Base-by-base conservation (phyloP, 2,329 filamentous ascomycete species). In the Ilyonectria robusta region DNA sequence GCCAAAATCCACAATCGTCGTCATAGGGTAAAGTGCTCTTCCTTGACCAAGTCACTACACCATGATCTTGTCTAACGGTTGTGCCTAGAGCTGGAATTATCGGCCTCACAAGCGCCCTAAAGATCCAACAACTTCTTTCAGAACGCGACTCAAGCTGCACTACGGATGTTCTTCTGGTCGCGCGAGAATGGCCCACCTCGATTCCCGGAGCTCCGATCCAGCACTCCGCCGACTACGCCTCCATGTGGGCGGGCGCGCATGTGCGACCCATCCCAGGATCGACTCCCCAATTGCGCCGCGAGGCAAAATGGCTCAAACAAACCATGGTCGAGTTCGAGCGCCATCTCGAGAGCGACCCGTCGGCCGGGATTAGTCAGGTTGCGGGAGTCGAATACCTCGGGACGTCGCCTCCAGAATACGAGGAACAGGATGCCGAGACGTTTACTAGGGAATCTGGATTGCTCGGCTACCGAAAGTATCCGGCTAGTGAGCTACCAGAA, bases 191-290 rank as follows among this genome's bases (percentile, higher is more conserved):
- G 79, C 79, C 79, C 8, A 75, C 69, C 7, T 78, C 77, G 17
- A 78, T 79, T 1, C 77, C 79, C 0, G 78, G 79, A 0, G 75
- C 76, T 0, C 76, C 79, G 0, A 59, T 68, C 1, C 11, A 54
- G 2, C 78, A 79, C 59, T 81, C 79, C 0, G 68, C 72, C 23
- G 74, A 89, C 78, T 89, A 84, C 74, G 85, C 87, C 15, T 89
- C 87, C 33, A 86, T 87, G 58, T 89, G 86, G 87, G 87, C 83
- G 40, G 87, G 87, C 11, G 87, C 87, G 2, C 86, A 89, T 72
- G 86, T 88, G 69, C 82, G 86, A 46, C 86, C 83, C 72, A 84
- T 88, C 37, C 84, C 84, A 2, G 78, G 74, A 2, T 74, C 74
- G 7, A 79, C 78, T 6, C 69, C 78, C 2, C 79, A 81, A 51